Percentiles rank a stretch among this genome's conserved stretches.
Conservation (phyloP, 2,329 filamentous ascomycete genomes). For the Decorospora gaudefroyi region DNA sequence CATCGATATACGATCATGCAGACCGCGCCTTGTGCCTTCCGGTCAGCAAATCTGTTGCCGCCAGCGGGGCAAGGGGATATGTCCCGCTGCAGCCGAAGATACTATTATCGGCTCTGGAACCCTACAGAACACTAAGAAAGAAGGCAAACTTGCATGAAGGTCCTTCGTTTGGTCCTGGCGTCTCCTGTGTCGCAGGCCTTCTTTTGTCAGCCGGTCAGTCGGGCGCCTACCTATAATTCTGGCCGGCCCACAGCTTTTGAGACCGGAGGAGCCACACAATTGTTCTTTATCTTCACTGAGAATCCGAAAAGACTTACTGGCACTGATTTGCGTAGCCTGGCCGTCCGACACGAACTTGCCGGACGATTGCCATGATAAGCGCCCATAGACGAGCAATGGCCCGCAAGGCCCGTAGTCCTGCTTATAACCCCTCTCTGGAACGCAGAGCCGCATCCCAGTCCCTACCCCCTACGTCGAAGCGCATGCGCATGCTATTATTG, state of each 20-base stretch:
- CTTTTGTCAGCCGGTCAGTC: slow-evolving; percentile 17
- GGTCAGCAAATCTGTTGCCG: slow-evolving; percentile 12
- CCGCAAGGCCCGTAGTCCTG: slow-evolving; percentile 14
- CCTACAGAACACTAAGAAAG: slow-evolving; percentile 10
- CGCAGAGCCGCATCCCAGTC: slow-evolving; percentile 29
- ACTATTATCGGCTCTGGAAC: slow-evolving; percentile 13
- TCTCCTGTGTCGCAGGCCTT: slow-evolving; percentile 10
- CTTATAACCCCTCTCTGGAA: slow-evolving; percentile 23
- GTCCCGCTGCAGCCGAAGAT: slow-evolving; percentile 17
- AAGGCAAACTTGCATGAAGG: slow-evolving; percentile 26
- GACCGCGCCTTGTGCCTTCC: background rate
- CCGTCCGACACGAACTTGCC: slow-evolving; percentile 4
- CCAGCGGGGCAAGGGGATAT: slow-evolving; percentile 8
- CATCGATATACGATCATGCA: slow-evolving; percentile 12
- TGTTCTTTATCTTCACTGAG: background rate
- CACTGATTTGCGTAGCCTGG: slow-evolving; percentile 4
- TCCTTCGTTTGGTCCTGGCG: slow-evolving; percentile 15
- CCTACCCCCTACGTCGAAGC: slow-evolving; percentile 4
- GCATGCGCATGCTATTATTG: slow-evolving; percentile 18
- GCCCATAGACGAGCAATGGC: slow-evolving; percentile 10
- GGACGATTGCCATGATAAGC: slow-evolving; percentile 16
- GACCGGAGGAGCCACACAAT: background rate
- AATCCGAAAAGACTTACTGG: slow-evolving; percentile 11
- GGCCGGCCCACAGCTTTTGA: slow-evolving; percentile 16
- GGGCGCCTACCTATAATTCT: slow-evolving; percentile 30